Evolutionary conservation across 2,329 filamentous ascomycete genomes (phyloP), one percentile per base, ranked within the genome.

Genomic region (Diplocarpon rosae): DNA sequence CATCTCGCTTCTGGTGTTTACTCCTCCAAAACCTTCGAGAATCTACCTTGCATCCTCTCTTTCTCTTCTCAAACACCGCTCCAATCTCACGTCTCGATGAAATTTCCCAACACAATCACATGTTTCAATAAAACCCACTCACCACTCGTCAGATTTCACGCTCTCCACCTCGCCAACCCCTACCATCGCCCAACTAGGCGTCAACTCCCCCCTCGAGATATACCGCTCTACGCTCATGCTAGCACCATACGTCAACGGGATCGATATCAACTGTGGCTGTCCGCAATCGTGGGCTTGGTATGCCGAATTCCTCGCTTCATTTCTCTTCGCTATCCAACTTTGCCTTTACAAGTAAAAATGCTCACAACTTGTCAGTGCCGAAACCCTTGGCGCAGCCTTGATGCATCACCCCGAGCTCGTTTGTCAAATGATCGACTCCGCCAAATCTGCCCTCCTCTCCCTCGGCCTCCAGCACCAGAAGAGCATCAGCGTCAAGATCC

Each of bases 201-300:
- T 76, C 51, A 80, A 76, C 54, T 69, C 68, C 4, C 70, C 79
- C 6, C 56, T 68, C 3, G 81, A 85, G 58, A 68, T 85, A 36
- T 69, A 75, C 12, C 71, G 79, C 27, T 78, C 80, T 10, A 72
- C 79, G 0, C 68, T 72, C 16, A 70, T 85, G 38, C 75, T 77
- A 2, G 73, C 71, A 0, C 79, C 80, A 1, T 76, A 67, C 58
- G 73, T 76, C 42, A 72, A 72, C 54, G 81, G 81, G 50, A 71
- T 85, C 2, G 78, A 85, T 55, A 67, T 85, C 33, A 85, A 85
- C 64, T 85, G 81, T 60, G 81, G 81, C 10, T 85, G 81, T 56
- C 81, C 81, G 7, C 81, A 85, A 62, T 75, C 74, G 5, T 85
- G 81, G 81, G 80, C 81, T 0, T 81, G 81, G 20, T 24, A 24